A percentile compares a stretch with the other conserved stretches of the same genome.
These are phyloP conservation scores for Chaetomiaceae sp. DNA, from an alignment of 2,329 filamentous ascomycete genomes.

Conservation along the genomic window DNA sequence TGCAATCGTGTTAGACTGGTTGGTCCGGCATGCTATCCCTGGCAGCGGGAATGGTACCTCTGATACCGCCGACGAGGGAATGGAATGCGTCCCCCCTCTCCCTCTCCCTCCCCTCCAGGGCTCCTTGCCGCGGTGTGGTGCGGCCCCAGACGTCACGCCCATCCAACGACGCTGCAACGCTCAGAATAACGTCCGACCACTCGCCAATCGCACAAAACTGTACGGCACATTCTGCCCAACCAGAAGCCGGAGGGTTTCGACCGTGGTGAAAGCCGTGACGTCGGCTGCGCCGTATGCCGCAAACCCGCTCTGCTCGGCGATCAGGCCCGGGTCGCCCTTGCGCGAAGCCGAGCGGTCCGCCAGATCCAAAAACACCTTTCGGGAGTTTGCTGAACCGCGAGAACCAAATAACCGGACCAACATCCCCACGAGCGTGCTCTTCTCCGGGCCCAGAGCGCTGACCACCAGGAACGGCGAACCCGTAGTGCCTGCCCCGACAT, in stretches of 20 bases:
- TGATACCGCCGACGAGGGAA: too few relatives aligned
- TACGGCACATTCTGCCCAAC: conserved; percentile 85
- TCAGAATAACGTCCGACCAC: conserved; percentile 48
- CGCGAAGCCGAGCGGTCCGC: conserved; percentile 58
- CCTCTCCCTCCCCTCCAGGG: too few relatives aligned
- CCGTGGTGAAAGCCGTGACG: conserved; percentile 77
- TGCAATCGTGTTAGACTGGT: too few relatives aligned
- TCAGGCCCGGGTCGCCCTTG: conserved; percentile 62
- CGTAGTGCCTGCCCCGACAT: conserved; percentile 33
- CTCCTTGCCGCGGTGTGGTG: too few relatives aligned
- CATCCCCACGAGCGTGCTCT: conserved; percentile 73
- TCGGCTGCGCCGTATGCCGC: conserved; percentile 75
- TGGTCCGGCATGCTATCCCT: too few relatives aligned
- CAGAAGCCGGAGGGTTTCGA: conserved; percentile 71
- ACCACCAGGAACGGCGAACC: conserved; percentile 74
- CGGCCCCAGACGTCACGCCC: too few relatives aligned
- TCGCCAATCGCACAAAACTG: conserved; percentile 76
- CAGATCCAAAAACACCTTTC: conserved; percentile 76
- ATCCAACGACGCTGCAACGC: not conserved
- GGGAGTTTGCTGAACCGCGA: conserved; percentile 36
- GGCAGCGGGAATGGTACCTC: too few relatives aligned
- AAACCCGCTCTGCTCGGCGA: conserved; percentile 73
- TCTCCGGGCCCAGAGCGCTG: conserved; percentile 72
- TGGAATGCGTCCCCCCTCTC: too few relatives aligned
- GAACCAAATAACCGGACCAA: conserved; percentile 69